Percentiles rank a stretch among this genome's conserved stretches.
phyloP scores from a whole-genome alignment of 805 yeast species.

The Tetrapisispora namnaoensis region DNA sequence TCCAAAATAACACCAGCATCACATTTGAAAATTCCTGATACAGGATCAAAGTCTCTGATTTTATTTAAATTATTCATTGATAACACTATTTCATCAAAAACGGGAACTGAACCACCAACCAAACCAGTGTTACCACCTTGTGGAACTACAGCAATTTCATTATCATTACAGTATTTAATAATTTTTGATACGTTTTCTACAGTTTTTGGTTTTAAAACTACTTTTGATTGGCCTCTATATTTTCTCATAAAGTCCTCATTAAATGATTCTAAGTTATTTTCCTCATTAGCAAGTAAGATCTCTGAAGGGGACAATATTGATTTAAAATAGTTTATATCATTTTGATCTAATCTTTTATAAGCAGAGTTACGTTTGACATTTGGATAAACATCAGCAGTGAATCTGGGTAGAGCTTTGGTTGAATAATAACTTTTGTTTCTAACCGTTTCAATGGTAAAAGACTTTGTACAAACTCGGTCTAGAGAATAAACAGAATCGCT shows the following conservation, averaged over 20 bases:
- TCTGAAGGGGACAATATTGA: conserved; percentile 44
- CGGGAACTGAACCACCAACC: conserved; percentile 90
- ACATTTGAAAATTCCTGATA: conserved; percentile 75
- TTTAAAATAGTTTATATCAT: conserved; percentile 54
- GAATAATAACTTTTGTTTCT: conserved; percentile 7
- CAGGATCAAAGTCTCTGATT: conserved; percentile 70
- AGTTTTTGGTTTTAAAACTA: conserved; percentile 75
- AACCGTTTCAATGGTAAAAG: background rate
- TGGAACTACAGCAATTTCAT: conserved; percentile 77
- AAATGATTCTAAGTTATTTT: conserved; percentile 55
- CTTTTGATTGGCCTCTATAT: conserved; percentile 74
- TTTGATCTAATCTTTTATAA: conserved; percentile 43
- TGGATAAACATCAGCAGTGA: conserved; percentile 67
- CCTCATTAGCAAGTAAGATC: conserved; percentile 38
- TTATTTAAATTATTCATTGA: conserved; percentile 64
- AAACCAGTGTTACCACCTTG: conserved; percentile 97
- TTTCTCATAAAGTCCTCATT: conserved; percentile 95
- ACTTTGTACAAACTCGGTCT: background rate
- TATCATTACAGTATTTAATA: conserved; percentile 68
- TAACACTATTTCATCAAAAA: conserved; percentile 80
- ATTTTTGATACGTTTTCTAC: conserved; percentile 70
- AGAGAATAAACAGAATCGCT: background rate
- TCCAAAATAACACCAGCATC: conserved; percentile 91
- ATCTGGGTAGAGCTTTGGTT: conserved; percentile 20
- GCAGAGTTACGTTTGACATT: conserved; percentile 40